Evolutionary conservation across 2,329 filamentous ascomycete genomes (phyloP), one percentile per base, ranked within the genome.

Genomic region (Cercospora sojina): DNA sequence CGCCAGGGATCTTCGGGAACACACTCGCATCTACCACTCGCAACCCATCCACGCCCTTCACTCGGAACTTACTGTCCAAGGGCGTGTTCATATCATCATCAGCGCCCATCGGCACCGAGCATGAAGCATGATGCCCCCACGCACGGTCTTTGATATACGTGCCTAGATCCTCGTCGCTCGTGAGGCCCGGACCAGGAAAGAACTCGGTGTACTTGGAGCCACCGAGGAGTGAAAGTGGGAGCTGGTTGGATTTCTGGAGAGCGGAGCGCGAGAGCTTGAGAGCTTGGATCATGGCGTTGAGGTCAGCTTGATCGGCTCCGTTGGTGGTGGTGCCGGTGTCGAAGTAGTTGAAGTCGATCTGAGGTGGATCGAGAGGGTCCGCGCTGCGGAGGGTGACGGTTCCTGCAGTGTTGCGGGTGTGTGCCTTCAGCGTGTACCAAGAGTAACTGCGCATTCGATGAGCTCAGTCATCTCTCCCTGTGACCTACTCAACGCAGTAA

Each of bases 331-430:
- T 79, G 20, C 85, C 84, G 0, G 80, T 79, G 58, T 83, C 81
- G 53, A 78, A 88, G 76, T 84, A 89, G 76, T 87, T 86, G 79
- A 88, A 90, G 58, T 80, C 80, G 70, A 91, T 89, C 4, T 84
- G 76, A 0, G 90, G 90, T 2, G 82, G 79, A 62, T 91, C 88
- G 0, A 86, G 84, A 0, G 90, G 89, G 73, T 91, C 84, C 0
- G 84, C 78, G 0, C 86, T 88, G 13, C 80, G 81, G 4, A 92
- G 83, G 2, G 77, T 83, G 4, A 92, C 89, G 1, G 83, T 84
- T 8, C 90, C 90, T 4, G 76, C 81, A 75, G 76, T 78, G 75
- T 91, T 90, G 60, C 86, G 84, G 0, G 88, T 84, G 71, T 89
- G 88, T 0, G 85, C 83, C 76, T 90, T 89, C 59, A 91, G 80